These are phyloP conservation scores for Aspergillus quadricinctus DNA, from an alignment of 2,329 filamentous ascomycete species.

Conservation along the genomic window DNA sequence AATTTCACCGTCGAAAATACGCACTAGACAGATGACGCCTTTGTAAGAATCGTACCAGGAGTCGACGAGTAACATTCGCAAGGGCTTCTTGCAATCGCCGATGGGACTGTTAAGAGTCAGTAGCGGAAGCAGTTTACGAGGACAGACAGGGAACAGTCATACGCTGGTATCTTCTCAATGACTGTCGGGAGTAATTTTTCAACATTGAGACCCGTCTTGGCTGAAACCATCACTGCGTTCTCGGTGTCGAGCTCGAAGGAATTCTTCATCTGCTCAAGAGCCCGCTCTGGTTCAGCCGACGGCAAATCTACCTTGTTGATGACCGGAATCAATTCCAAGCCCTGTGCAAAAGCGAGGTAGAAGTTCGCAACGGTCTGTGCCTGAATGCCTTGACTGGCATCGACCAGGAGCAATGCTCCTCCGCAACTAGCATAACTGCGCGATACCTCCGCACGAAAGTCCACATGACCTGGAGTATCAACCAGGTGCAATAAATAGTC, in stretches of 20 bases:
- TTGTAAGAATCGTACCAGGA: conserved; percentile 98
- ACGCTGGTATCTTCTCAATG: conserved; percentile 74
- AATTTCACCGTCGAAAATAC: conserved; percentile 84
- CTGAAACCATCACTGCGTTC: conserved; percentile 74
- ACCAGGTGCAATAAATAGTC: conserved; percentile 95
- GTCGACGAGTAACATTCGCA: conserved; percentile 86
- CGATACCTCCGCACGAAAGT: conserved; percentile 94
- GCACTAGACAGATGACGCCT: conserved; percentile 84
- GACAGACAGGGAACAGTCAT: conserved; percentile 19
- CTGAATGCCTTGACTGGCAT: conserved; percentile 94
- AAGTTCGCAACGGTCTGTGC: conserved; percentile 99
- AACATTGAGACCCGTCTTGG: conserved; percentile 90
- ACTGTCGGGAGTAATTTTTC: conserved; percentile 77
- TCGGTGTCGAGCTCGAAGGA: conserved; percentile 83
- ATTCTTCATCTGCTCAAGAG: conserved; percentile 77
- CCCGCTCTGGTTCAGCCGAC: conserved; percentile 79
- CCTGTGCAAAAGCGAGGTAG: conserved; percentile 92
- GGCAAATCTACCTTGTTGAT: conserved; percentile 96
- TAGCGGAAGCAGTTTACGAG: neutral
- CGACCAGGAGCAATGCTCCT: conserved; percentile 85
- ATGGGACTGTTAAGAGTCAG: conserved; percentile 49
- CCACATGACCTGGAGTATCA: conserved; percentile 95
- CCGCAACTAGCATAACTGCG: conserved; percentile 94
- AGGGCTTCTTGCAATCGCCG: conserved; percentile 67
- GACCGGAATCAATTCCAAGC: conserved; percentile 79